These are phyloP conservation scores for Saccharomycopsis guyanensis DNA, from an alignment of 805 yeast species.

Conservation along the genomic window DNA sequence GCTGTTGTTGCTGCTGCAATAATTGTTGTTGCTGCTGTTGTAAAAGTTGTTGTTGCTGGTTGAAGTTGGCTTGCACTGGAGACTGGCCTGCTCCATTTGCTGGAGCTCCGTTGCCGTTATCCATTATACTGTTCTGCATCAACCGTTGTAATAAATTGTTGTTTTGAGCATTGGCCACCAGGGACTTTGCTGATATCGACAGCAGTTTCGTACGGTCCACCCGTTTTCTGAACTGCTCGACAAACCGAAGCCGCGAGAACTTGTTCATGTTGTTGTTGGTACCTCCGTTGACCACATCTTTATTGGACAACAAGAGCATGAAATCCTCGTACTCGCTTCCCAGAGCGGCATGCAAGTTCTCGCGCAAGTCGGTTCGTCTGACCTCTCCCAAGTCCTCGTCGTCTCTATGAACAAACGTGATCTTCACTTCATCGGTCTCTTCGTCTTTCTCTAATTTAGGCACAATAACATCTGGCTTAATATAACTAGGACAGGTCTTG, in stretches of 20 bases:
- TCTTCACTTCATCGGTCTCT: slow-evolving; percentile 30
- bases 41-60: neutral
- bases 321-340: slow-evolving; percentile 83
- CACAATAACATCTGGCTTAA: slow-evolving; percentile 39
- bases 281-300: slow-evolving; percentile 12
- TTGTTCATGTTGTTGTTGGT: slow-evolving; percentile 41
- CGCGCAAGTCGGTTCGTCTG: slow-evolving; percentile 38
- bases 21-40: slow-evolving; percentile 24
- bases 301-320: slow-evolving; percentile 64
- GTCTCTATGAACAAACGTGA: slow-evolving; percentile 35
- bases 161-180: slow-evolving; percentile 12
- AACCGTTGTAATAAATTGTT: slow-evolving; percentile 4
- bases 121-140: slow-evolving; percentile 6
- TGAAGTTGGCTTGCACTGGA: slow-evolving; percentile 17
- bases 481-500: slow-evolving; percentile 33
- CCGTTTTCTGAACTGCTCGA: slow-evolving; percentile 76
- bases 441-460: slow-evolving; percentile 33
- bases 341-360: slow-evolving; percentile 47
- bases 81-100: slow-evolving; percentile 16
- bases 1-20: slow-evolving; percentile 27
- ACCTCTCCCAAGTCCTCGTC: neutral
- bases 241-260: slow-evolving; percentile 79
- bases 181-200: slow-evolving; percentile 28
- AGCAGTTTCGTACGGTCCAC: slow-evolving; percentile 47
- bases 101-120: slow-evolving; percentile 21